phyloP scores from a whole-genome alignment of 2,329 filamentous ascomycete species.

The Blumeria graminis region DNA sequence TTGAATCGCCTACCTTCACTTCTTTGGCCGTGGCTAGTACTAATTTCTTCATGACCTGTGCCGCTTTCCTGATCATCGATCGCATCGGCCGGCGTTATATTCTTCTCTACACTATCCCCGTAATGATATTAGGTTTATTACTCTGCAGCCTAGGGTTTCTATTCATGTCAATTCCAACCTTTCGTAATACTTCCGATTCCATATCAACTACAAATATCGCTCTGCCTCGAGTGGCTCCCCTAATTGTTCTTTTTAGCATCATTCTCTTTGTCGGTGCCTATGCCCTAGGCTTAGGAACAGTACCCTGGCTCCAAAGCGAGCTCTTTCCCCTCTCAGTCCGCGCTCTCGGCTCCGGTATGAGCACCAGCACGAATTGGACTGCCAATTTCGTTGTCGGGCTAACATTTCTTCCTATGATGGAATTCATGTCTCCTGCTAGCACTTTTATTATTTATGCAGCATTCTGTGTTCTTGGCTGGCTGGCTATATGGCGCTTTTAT shows the following conservation, averaged over 20 bases:
- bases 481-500: slow-evolving; percentile 48
- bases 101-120: slow-evolving; percentile 57
- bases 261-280: slow-evolving; percentile 69
- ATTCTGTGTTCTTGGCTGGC: slow-evolving; percentile 46
- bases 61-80: slow-evolving; percentile 56
- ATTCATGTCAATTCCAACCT: slow-evolving; percentile 19
- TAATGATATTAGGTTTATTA: slow-evolving; percentile 55
- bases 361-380: slow-evolving; percentile 69
- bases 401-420: slow-evolving; percentile 76
- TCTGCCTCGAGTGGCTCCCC: slow-evolving; percentile 18
- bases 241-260: slow-evolving; percentile 47
- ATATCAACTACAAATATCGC: slow-evolving; percentile 8
- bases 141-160: slow-evolving; percentile 52
- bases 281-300: slow-evolving; percentile 69
- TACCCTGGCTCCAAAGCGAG: slow-evolving; percentile 92
- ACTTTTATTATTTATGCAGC: slow-evolving; percentile 63
- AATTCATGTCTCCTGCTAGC: slow-evolving; percentile 42
- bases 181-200: slow-evolving; percentile 9
- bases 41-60: slow-evolving; percentile 58
- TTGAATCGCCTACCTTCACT: slow-evolving; percentile 54
- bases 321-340: slow-evolving; percentile 60
- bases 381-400: slow-evolving; percentile 70
- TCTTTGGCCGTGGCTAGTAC: slow-evolving; percentile 61
- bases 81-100: slow-evolving; percentile 56
- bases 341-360: slow-evolving; percentile 44